Base-by-base conservation (phyloP, 2,329 filamentous ascomycete species). In the Alternaria sp. region DNA sequence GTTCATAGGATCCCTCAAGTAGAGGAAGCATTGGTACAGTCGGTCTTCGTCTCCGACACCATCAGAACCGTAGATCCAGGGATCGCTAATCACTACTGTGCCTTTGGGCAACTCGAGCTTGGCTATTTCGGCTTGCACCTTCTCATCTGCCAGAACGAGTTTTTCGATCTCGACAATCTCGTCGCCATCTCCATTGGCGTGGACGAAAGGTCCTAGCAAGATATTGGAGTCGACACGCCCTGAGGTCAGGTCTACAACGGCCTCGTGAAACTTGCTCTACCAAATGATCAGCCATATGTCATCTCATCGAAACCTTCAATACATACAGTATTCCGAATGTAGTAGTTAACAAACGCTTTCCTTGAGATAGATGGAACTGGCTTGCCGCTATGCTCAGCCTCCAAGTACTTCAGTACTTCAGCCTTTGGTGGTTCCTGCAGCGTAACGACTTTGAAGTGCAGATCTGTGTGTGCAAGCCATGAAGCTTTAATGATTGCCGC, bases 391-490 rank as follows among this genome's bases (percentile, higher is more conserved):
- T 87, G 84, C 71, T 91, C 89, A 38, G 87, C 89, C 52, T 89
- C 87, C 18, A 87, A 79, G 73, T 89, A 90, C n/a, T 84, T 83
- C 7, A 88, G 72, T 63, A 84, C 81, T 65, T 86, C 82, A 38
- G 79, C 79, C 81, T 91, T 91, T 40, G 82, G 81, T 3, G 89
- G 89, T 70, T 91, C 88, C 53, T 89, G 84, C 4, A 91, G 81
- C 22, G 87, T 91, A 52, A 92, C 85, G 67, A 85, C 86, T 79
- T 92, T 92, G 83, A 87, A 89, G 53, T 89, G 85, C 44, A 89
- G 73, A 30, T 85, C 81, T 3, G 84, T 85, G 25, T 82, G 81
- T 12, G 79, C 77, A 0, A 87, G 87, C 85, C 87, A 90, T 57
- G 82, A 79, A 48, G 76, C 74, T 59, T 78, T 83, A 63, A 90